Conservation (phyloP, 2,329 filamentous ascomycete species). For the Onygenales sp. region DNA sequence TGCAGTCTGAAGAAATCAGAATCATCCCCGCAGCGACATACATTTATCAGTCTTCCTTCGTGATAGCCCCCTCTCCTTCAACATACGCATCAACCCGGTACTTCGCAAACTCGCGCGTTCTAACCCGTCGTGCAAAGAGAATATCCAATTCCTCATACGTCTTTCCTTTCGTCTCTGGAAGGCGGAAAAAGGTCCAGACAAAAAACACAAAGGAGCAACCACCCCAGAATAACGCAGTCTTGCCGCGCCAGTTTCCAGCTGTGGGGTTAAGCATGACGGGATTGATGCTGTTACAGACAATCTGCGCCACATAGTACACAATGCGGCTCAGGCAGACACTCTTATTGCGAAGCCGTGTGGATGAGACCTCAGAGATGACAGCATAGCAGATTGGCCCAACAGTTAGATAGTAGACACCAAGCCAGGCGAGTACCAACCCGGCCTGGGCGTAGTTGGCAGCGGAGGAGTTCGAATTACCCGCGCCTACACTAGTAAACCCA, state of each 20-base stretch:
- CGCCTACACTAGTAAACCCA: conserved; percentile 26
- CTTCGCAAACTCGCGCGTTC: neutral
- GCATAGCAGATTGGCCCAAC: conserved; percentile 35
- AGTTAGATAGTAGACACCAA: conserved; percentile 28
- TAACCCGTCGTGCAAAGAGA: neutral
- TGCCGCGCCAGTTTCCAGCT: conserved; percentile 19
- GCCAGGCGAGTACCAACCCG: conserved; percentile 25
- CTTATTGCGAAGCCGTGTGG: conserved; percentile 30
- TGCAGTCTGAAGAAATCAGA: too few species aligned
- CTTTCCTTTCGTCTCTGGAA: conserved; percentile 10
- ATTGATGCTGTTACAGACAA: conserved; percentile 27
- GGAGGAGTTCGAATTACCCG: neutral
- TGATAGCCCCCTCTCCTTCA: too few species aligned
- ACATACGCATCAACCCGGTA: too few species aligned
- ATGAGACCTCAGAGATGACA: conserved; percentile 36
- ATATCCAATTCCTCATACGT: conserved; percentile 2
- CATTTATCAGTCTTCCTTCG: too few species aligned
- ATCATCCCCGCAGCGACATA: too few species aligned
- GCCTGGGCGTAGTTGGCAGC: conserved; percentile 21
- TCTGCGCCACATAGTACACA: conserved; percentile 26
- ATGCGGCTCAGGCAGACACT: conserved; percentile 33
- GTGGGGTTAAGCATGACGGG: conserved; percentile 31
- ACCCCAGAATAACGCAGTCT: conserved; percentile 24
- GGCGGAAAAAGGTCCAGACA: conserved; percentile 11
- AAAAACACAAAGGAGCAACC: neutral